Evolutionary conservation across 1,284 basidiomycete species (phyloP), one percentile per base, ranked within the genome.

Genomic region (Cryptococcus amylolentus): DNA sequence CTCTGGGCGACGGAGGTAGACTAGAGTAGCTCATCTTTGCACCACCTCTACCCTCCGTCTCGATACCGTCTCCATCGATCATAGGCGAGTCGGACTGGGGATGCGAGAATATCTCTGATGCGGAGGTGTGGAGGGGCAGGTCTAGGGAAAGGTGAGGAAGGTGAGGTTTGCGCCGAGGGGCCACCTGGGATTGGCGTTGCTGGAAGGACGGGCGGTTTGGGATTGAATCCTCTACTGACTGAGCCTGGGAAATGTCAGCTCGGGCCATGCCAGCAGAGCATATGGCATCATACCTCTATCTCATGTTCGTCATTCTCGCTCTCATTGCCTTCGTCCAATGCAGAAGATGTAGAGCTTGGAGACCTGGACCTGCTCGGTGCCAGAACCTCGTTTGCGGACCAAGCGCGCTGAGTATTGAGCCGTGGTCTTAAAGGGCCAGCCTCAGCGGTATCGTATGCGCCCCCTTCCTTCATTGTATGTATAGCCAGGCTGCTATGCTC

Each of bases 1-100:
- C 26, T 27, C 12, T 51, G 2, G 74, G 72, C 7, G 70, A 72
- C 20, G 71, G 69, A 2, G 74, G 74, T 8, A 76, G 57, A 9
- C 68, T 71, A 2, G 72, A 75, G 55, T 76, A 76, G 35, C 26
- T 45, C n/a, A 39, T 13, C 16, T 31, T 45, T 14, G n/a, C 20
- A 28, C 23, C 49, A 23, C 20, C 18, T 5, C 18, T 23, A 14
- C 18, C 18, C 12, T 35, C 31, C 31, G 31, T 35, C 31, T 35
- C 31, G 31, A 10, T 35, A 35, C 31, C 31, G 31, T 35, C 31
- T 10, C 31, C 31, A 8, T 35, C 10, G 5, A 35, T 26, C 49
- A 23, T 20, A 12, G 31, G 18, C 28, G 42, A 16, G 5, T 35
- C 35, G 46, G 27, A 43, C 31, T n/a, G 41, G 56, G 39, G 5